Evolutionary conservation across 768 basidiomycete genomes (phyloP), one percentile per base, ranked within the genome.

Genomic region (Strobilomyces dryophilus): DNA sequence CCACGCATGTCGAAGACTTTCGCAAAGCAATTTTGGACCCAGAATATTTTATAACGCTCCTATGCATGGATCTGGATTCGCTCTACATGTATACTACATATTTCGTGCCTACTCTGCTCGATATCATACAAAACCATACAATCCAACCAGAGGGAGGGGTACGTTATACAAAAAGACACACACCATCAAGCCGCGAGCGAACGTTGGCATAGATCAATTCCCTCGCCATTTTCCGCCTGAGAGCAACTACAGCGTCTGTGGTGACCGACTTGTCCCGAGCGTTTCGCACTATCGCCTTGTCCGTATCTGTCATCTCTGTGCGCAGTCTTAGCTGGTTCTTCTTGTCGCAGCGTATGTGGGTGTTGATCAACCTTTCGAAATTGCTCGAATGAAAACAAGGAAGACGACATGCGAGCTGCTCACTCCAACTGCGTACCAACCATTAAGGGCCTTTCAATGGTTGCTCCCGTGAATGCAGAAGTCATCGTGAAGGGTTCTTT

Each of bases 311-410:
- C 60, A 61, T 61, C 26, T 52, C 55, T 14, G 45, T 40, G 9
- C 52, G 52, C 11, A 57, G 39, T 34, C 53, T 45, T 17, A 61
- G 11, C 34, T 61, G 24, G 7, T 61, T 57, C 48, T 61, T 8
- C 32, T 61, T 57, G 18, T 61, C 60, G 2, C 52, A 39, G 15
- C 55, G 59, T 24, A 61, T 51, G 11, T 61, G 60, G 11, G 18
- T 21, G 17, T 61, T 61, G 36, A 57, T 54, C 36, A 43, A 51
- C 43, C 60, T 61, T 21, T 27, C 4, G 9, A 14, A 10, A 5
- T 34, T n/a, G 8, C 46, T 43, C 21, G 37, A 39, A 32, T 56
- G 49, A 48, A 57, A 36, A 39, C 50, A 61, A 2, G 58, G 21
- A 20, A 41, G 24, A 24, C 24, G 24, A 24, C 24, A 24, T 24